phyloP scores from a whole-genome alignment of 129 eudicot species.

The Pseudognaphalium luteoalbum region DNA sequence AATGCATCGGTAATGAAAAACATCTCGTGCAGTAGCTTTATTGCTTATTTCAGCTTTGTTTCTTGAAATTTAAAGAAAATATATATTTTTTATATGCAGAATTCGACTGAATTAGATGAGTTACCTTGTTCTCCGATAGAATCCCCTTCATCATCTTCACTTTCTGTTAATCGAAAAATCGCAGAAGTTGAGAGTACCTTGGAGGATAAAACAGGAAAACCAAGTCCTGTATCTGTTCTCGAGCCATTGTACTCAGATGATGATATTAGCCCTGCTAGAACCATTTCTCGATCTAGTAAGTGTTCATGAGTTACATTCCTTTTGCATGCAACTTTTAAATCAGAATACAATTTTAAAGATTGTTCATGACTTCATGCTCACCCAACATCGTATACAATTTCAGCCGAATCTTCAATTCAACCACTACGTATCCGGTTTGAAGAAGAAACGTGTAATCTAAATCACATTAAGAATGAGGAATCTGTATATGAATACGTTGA shows the following conservation, averaged over 20 bases:
- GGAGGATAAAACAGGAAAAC: conserved; percentile 58
- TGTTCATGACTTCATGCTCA: background rate
- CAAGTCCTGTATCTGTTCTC: conserved; percentile 92
- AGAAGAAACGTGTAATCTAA: conserved; percentile 44
- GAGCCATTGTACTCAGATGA: conserved; percentile 79
- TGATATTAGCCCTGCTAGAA: conserved; percentile 74
- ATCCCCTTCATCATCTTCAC: conserved; percentile 37
- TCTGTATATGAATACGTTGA: conserved; percentile 35
- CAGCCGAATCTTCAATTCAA: conserved; percentile 55
- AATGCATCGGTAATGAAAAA: conserved; percentile 25
- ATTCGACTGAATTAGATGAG: conserved; percentile 44
- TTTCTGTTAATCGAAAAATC: conserved; percentile 6
- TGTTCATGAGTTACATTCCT: background rate
- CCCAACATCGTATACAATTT: conserved; percentile 3
- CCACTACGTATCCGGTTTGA: conserved; percentile 73
- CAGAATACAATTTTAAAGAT: background rate
- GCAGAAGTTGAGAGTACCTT: conserved; percentile 33
- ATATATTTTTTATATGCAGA: conserved; percentile 37
- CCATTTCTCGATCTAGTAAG: conserved; percentile 57
- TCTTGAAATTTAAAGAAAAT: background rate
- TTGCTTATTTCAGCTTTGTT: conserved; percentile 2
- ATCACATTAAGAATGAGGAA: conserved; percentile 47
- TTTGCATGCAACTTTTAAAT: background rate
- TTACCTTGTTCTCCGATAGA: conserved; percentile 36
- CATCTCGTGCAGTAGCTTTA: background rate